phyloP scores from a whole-genome alignment of 306 rosid species.

The Betula pendula region DNA sequence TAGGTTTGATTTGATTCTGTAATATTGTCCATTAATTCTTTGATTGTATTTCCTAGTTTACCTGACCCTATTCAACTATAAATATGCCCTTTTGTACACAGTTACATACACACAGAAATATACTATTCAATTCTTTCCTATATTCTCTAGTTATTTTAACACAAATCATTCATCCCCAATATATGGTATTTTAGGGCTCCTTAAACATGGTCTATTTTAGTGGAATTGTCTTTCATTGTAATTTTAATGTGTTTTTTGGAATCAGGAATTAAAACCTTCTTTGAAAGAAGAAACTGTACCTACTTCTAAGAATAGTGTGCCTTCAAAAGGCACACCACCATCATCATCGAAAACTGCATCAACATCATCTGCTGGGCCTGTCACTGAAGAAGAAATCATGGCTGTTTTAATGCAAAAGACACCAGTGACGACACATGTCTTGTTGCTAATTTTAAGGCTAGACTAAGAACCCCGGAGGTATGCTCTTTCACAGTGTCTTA shows the following conservation, averaged over 20 bases:
- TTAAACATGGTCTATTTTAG: not conserved
- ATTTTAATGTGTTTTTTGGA: conserved; percentile 6
- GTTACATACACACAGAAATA: too few species aligned
- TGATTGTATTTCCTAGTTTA: too few species aligned
- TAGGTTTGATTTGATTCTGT: too few species aligned
- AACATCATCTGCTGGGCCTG: conserved; percentile 70
- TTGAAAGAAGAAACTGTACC: conserved; percentile 52
- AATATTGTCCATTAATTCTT: too few species aligned
- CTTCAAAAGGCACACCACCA: conserved; percentile 54
- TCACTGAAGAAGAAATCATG: conserved; percentile 87
- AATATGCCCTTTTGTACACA: too few species aligned
- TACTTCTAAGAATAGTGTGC: conserved; percentile 49
- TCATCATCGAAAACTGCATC: conserved; percentile 47
- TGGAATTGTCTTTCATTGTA: not conserved
- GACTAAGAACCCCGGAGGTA: conserved; percentile 71
- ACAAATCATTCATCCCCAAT: conserved; percentile 3
- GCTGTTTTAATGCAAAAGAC: conserved; percentile 77
- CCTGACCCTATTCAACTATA: too few species aligned
- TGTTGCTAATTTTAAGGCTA: conserved; percentile 83
- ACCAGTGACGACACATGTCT: conserved; percentile 91
- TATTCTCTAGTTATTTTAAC: too few species aligned
- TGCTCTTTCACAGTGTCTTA: conserved; percentile 19
- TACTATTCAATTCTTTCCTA: too few species aligned
- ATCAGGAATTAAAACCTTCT: conserved; percentile 67
- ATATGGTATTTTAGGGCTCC: not conserved